Conservation (phyloP, 2,329 filamentous ascomycete species). For the Monilinia fructicola region DNA sequence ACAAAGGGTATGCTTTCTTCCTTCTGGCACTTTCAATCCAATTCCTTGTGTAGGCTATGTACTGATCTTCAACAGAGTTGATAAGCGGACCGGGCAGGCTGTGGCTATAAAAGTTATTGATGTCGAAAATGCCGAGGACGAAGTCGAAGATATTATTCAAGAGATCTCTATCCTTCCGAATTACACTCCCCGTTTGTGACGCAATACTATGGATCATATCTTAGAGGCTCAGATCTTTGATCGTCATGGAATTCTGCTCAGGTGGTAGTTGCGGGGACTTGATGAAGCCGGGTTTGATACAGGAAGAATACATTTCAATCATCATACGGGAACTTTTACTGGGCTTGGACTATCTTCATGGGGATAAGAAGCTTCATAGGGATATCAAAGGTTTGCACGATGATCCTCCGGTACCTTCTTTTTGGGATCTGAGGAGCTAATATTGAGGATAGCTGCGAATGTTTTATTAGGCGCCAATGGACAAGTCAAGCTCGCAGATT, state of each 20-base stretch:
- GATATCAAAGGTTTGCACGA: constrained; percentile 79
- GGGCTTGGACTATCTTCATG: constrained; percentile 89
- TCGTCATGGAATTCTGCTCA: constrained; percentile 99
- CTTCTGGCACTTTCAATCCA: constrained; percentile 16
- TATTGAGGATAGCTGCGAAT: constrained; percentile 71
- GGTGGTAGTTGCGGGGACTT: constrained; percentile 94
- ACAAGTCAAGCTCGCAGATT: constrained; percentile 95
- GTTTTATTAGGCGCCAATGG: constrained; percentile 85
- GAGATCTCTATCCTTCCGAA: constrained; percentile 98
- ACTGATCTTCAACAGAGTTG: constrained; percentile 60
- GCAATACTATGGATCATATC: constrained; percentile 95
- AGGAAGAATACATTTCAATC: constrained; percentile 95
- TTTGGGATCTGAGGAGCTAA: constrained; percentile 20
- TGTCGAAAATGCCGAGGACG: constrained; percentile 97
- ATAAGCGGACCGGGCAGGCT: constrained; percentile 87
- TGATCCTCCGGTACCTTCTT: neutral
- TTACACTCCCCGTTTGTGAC: constrained; percentile 95
- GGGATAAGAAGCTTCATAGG: constrained; percentile 92
- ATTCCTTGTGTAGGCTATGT: neutral
- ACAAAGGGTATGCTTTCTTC: constrained; percentile 72
- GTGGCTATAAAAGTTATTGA: constrained; percentile 99
- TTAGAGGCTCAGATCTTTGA: constrained; percentile 96
- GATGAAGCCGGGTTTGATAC: constrained; percentile 88
- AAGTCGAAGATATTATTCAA: constrained; percentile 98
- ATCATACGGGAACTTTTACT: constrained; percentile 87